phyloP scores from a whole-genome alignment of 108 stramenopile species.

The Skeletonema menzelii region DNA sequence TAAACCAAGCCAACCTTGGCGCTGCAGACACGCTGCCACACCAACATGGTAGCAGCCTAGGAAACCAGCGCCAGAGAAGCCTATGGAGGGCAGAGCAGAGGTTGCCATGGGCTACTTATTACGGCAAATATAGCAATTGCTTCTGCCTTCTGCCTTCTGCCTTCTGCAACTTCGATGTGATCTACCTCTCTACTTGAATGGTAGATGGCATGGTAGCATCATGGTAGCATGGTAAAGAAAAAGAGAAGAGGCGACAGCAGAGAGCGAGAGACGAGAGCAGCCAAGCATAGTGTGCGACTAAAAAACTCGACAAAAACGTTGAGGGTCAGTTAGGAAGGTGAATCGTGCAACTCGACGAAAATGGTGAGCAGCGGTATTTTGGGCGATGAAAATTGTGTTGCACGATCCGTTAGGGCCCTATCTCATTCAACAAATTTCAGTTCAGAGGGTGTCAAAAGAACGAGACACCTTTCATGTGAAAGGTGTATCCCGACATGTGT shows the following conservation, averaged over 20 bases:
- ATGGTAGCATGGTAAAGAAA: too few species aligned
- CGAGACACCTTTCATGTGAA: background rate
- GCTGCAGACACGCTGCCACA: constrained; percentile 48
- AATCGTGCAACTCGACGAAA: too few species aligned
- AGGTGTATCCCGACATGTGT: too few species aligned
- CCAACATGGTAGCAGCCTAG: constrained; percentile 70
- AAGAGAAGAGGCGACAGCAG: too few species aligned
- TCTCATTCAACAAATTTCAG: background rate
- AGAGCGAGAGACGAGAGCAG: too few species aligned
- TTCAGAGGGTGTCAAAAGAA: background rate
- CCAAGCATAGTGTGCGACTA: background rate
- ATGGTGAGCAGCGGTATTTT: background rate
- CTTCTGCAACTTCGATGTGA: too few species aligned
- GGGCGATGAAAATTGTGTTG: background rate
- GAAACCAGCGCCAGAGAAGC: constrained; percentile 69
- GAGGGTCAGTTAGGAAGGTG: too few species aligned
- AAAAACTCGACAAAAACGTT: background rate
- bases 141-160: too few species aligned
- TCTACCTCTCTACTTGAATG: too few species aligned
- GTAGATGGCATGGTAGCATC: too few species aligned
- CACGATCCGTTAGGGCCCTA: background rate
- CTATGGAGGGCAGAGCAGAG: constrained; percentile 19
- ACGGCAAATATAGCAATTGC: too few species aligned
- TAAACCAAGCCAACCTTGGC: constrained; percentile 23
- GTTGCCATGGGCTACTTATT: background rate